Percentiles rank a stretch among this genome's conserved stretches.
Conservation (phyloP, 208 protist species). For the Polymyxa betae region DNA sequence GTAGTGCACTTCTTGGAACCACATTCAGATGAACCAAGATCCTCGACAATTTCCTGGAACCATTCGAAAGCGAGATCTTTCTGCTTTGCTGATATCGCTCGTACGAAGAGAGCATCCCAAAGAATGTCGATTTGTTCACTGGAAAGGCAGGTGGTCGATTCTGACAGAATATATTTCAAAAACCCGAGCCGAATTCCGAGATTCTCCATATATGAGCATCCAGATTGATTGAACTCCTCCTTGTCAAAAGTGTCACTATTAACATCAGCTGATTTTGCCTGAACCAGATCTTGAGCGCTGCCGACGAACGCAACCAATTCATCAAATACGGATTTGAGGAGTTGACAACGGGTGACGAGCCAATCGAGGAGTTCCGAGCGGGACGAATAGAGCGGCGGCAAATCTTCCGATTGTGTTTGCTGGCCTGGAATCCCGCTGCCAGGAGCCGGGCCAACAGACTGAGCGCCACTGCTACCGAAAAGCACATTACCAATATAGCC, state of each 20-base stretch:
- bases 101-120: background rate
- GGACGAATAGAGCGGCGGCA: background rate
- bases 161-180: background rate
- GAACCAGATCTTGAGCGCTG: background rate
- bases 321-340: background rate
- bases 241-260: background rate
- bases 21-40: background rate
- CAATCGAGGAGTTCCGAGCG: conserved; percentile 25
- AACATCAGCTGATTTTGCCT: background rate
- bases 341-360: background rate
- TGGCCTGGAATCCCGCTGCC: background rate
- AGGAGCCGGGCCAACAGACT: background rate
- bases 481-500: background rate
- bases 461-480: no score
- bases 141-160: background rate
- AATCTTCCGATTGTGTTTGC: background rate
- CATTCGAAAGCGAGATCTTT: background rate
- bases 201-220: conserved; percentile 11
- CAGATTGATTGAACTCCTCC: background rate
- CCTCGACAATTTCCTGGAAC: conserved; percentile 14
- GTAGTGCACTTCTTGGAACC: background rate
- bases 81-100: background rate
- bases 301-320: conserved; percentile 9
- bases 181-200: background rate
- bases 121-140: conserved; percentile 9